Base-by-base conservation (phyloP, 2,329 filamentous ascomycete species). In the Diplodia intermedia region DNA sequence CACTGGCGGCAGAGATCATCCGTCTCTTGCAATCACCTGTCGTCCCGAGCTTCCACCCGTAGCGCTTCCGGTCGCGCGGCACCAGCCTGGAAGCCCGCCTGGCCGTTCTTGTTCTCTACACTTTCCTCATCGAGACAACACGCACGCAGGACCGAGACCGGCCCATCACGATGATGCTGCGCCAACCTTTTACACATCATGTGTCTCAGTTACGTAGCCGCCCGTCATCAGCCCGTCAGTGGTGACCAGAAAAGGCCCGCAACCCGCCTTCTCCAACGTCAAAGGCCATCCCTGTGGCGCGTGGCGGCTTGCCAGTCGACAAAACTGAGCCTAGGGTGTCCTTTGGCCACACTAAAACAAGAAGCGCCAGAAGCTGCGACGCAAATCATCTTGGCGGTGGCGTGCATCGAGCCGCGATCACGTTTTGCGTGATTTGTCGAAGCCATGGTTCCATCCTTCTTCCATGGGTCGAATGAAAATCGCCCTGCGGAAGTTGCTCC, bases 41-140 rank as follows among this genome's bases (percentile, higher is more conserved):
- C 57, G 18, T 52, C 40, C 57, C 57, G 57, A 9, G 4, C 57
- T 31, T 61, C 57, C 57, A 50, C 57, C 56, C 38, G 38, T 38
- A 29, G 56, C 38, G 36, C 11, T 60, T 20, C 56, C 56, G 56
- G 56, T 40, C 23, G 38, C 43, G n/a, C 11, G 18, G 43, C 6
- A 31, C 12, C 29, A 18, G 38, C 43, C 18, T 20, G 43, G 43
- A n/a, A 60, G 14, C 29, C 40, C 20, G 26, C 47, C 9, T 43
- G 36, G 55, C 26, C 49, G 40, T 7, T 49, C 18, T 31, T 5
- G 23, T 29, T 31, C n/a, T 33, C 33, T 47, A 20, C 36, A 23
- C 9, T 8, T 49, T 49, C 57, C 56, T 2, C 31, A 47, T 43
- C 31, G 9, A 23, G 20, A 29, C 38, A 29, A 23, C 14, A 23